Conservation (phyloP, 2,329 filamentous ascomycete genomes). For the Chrysoporthe deuterocubensis region DNA sequence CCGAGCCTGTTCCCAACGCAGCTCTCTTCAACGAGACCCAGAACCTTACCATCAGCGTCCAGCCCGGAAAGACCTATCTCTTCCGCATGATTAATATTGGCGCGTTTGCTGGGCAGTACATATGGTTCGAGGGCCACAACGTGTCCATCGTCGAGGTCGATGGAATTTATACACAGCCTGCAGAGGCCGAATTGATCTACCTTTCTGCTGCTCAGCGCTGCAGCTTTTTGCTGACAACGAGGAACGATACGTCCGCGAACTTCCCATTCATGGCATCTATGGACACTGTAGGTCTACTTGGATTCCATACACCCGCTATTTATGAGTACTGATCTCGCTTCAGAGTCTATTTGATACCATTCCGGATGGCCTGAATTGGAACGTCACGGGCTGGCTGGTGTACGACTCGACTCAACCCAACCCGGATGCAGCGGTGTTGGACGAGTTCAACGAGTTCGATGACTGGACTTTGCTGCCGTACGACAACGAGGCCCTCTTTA, state of each 20-base stretch:
- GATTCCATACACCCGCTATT: not conserved
- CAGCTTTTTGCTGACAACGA: slow-evolving; percentile 66
- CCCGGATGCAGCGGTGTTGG: slow-evolving; percentile 56
- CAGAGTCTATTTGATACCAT: slow-evolving; percentile 70
- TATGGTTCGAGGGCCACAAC: slow-evolving; percentile 70
- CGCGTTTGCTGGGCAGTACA: slow-evolving; percentile 69
- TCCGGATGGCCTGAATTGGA: slow-evolving; percentile 70
- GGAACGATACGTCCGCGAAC: slow-evolving; percentile 63
- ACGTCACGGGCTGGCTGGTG: slow-evolving; percentile 67
- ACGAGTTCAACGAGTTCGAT: slow-evolving; percentile 62
- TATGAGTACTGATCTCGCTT: slow-evolving; percentile 34
- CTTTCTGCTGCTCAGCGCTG: slow-evolving; percentile 70
- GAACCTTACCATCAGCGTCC: slow-evolving; percentile 60
- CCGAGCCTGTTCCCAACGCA: slow-evolving; percentile 69
- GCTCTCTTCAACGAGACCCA: slow-evolving; percentile 74
- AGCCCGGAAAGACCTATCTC: slow-evolving; percentile 73
- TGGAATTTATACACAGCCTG: slow-evolving; percentile 67
- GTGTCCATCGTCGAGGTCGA: slow-evolving; percentile 75
- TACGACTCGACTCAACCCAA: slow-evolving; percentile 54
- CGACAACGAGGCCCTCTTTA: slow-evolving; percentile 65
- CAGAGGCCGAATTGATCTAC: slow-evolving; percentile 67
- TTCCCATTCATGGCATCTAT: slow-evolving; percentile 72
- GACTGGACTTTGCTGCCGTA: slow-evolving; percentile 73
- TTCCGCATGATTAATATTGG: slow-evolving; percentile 75
- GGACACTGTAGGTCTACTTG: slow-evolving; percentile 47